Evolutionary conservation across 352 stramenopile genomes (phyloP).

Genomic region (Globisporangium camurandrum): DNA sequence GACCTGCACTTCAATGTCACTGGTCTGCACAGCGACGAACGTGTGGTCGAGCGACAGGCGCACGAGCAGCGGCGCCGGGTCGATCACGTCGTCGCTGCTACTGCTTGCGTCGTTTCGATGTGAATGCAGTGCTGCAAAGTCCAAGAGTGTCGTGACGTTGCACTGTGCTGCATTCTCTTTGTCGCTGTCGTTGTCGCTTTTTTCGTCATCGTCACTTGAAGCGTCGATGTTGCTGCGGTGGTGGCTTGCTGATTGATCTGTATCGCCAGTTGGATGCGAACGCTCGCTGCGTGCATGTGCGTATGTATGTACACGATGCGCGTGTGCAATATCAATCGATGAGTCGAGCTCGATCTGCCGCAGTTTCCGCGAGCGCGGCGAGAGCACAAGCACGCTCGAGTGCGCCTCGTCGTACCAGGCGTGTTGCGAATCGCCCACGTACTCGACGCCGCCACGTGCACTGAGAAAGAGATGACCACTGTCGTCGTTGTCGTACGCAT

Average conservation of each 20-base stretch:
- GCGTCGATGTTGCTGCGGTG: not conserved
- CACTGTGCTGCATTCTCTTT: constrained; percentile 6
- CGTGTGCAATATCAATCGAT: constrained; percentile 8
- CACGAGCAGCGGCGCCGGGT: constrained; percentile 27
- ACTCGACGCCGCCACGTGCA: constrained; percentile 33
- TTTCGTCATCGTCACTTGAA: not conserved
- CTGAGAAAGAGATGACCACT: constrained; percentile 59
- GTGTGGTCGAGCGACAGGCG: constrained; percentile 55
- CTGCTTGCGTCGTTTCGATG: not conserved
- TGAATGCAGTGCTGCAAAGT: constrained; percentile 24
- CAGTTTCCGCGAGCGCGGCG: constrained; percentile 20
- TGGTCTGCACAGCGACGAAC: constrained; percentile 72
- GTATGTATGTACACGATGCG: not conserved
- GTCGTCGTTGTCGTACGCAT: constrained; percentile 52
- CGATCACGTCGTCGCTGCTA: not conserved
- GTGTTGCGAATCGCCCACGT: constrained; percentile 21
- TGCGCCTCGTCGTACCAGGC: constrained; percentile 57
- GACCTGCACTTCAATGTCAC: constrained; percentile 78
- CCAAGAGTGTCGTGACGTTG: constrained; percentile 26
- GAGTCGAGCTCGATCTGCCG: constrained; percentile 36
- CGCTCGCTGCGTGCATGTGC: too few relatives aligned
- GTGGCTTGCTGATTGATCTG: not conserved
- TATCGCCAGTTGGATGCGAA: not conserved
- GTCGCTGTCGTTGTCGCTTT: not conserved
- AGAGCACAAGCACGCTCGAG: constrained; percentile 42